phyloP scores from a whole-genome alignment of 2,329 filamentous ascomycete genomes.

The Fusarium temperatum region DNA sequence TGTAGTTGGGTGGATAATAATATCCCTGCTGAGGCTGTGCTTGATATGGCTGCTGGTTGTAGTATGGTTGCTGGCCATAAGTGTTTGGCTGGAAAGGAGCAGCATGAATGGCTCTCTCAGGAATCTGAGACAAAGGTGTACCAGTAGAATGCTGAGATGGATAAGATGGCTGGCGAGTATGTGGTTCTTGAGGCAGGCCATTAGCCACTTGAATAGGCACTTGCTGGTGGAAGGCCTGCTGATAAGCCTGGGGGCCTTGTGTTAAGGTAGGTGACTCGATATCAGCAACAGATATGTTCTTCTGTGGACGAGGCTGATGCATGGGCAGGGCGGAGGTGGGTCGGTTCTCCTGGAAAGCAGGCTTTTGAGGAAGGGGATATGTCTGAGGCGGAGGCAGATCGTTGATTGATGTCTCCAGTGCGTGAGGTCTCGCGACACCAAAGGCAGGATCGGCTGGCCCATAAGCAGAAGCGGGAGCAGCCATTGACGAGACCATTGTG shows the following conservation, averaged over 20 bases:
- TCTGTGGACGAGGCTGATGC: conserved; percentile 95
- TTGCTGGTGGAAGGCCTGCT: conserved; percentile 94
- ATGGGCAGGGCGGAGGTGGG: conserved; percentile 69
- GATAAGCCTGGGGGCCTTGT: conserved; percentile 76
- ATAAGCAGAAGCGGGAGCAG: not conserved
- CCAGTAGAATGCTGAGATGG: conserved; percentile 75
- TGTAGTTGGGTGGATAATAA: conserved; percentile 71
- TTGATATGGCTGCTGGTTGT: conserved; percentile 59
- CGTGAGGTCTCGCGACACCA: conserved; percentile 23
- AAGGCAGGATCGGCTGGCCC: conserved; percentile 26
- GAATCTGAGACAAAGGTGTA: conserved; percentile 90
- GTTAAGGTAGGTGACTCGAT: conserved; percentile 81
- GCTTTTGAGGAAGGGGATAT: conserved; percentile 67
- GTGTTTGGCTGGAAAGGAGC: conserved; percentile 84
- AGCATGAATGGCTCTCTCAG: conserved; percentile 90
- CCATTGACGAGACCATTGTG: conserved; percentile 21
- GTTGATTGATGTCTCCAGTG: conserved; percentile 54
- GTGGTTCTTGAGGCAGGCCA: conserved; percentile 65
- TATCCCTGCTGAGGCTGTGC: conserved; percentile 63
- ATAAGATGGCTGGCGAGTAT: conserved; percentile 74
- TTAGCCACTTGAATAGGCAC: conserved; percentile 79
- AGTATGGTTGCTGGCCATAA: conserved; percentile 67
- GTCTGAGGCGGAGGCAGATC: conserved; percentile 66
- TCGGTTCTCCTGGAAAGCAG: conserved; percentile 65
- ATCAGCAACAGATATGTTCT: conserved; percentile 89